Percentiles rank a stretch among this genome's conserved stretches.
phyloP scores from a whole-genome alignment of 164 flowering plant species.

The Akebia trifoliata region DNA sequence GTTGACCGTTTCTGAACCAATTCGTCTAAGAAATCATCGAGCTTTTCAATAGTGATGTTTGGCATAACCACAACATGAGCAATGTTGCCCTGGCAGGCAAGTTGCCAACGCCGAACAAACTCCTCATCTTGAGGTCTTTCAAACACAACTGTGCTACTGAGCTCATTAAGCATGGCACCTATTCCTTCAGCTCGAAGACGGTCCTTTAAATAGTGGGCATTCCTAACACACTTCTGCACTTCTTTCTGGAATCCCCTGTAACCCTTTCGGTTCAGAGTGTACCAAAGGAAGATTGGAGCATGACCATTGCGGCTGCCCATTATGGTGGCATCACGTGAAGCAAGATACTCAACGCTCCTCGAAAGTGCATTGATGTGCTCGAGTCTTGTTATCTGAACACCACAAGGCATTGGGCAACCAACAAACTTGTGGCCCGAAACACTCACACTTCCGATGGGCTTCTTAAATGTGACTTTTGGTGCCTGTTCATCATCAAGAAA shows the following conservation, averaged over 20 bases:
- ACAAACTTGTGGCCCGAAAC: constrained; percentile 98
- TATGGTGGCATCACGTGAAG: constrained; percentile 95
- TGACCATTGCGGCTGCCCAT: constrained; percentile 98
- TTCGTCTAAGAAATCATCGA: constrained; percentile 63
- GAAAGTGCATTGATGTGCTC: constrained; percentile 84
- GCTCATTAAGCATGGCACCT: constrained; percentile 91
- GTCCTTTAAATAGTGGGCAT: constrained; percentile 86
- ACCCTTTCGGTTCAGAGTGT: constrained; percentile 84
- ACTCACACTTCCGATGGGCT: constrained; percentile 95
- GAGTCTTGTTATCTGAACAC: constrained; percentile 84
- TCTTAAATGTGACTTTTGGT: constrained; percentile 86
- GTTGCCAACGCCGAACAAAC: constrained; percentile 85
- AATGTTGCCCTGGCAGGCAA: constrained; percentile 90
- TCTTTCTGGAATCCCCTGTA: constrained; percentile 93
- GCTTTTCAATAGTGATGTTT: constrained; percentile 67
- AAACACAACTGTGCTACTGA: constrained; percentile 94
- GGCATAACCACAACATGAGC: constrained; percentile 98
- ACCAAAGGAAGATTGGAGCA: constrained; percentile 96
- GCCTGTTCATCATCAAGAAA: constrained; percentile 45
- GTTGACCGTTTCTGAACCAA: constrained; percentile 43
- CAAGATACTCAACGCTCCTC: constrained; percentile 89
- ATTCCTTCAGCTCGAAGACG: constrained; percentile 65
- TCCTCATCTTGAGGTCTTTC: constrained; percentile 84
- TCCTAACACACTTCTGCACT: constrained; percentile 87
- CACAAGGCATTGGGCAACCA: constrained; percentile 98